Evolutionary conservation across 2,329 filamentous ascomycete species (phyloP), one percentile per base, ranked within the genome.

Genomic region (Nemania abortiva): DNA sequence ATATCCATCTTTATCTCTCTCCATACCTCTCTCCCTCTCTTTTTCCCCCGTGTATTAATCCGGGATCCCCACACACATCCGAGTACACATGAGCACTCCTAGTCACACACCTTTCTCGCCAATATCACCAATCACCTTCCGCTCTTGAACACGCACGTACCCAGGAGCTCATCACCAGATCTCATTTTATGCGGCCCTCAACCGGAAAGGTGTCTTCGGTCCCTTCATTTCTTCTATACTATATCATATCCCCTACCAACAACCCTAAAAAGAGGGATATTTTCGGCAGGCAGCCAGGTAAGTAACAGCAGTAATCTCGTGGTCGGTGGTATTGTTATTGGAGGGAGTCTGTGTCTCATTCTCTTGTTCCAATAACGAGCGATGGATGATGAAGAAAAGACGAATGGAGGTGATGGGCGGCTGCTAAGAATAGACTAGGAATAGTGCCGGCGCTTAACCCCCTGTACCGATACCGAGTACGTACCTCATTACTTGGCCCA

Each of bases 391-490:
- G 42, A 47, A 47, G 18, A 18, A 27, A 56, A 20, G 63, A 58
- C 63, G 55, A 50, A 45, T 54, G 49, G 67, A 66, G 63, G 65
- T 69, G 60, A 71, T 70, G 74, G 75, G 72, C 73, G 76, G 74
- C 74, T 73, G 74, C 76, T 77, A 77, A 77, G 74, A 71, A 75
- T 77, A 77, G 72, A 73, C 65, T 66, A 65, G 69, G 72, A 63
- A 74, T 74, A 74, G 76, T 73, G 62, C 74, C 74, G 74, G 76
- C 76, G 76, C 76, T 77, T 77, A 77, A 73, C 57, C 29, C 53
- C 50, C 65, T 65, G 62, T 47, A 29, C 59, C n/a, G n/a, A n/a
- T n/a, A n/a, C 50, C 15, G 56, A 63, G 42, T 29, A 50, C 54
- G 13, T 39, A 58, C 56, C 22, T n/a, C n/a, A n/a, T n/a, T n/a